These are phyloP conservation scores for Penicillium paxilli DNA, from an alignment of 495 filamentous ascomycete species.

Conservation along the genomic window DNA sequence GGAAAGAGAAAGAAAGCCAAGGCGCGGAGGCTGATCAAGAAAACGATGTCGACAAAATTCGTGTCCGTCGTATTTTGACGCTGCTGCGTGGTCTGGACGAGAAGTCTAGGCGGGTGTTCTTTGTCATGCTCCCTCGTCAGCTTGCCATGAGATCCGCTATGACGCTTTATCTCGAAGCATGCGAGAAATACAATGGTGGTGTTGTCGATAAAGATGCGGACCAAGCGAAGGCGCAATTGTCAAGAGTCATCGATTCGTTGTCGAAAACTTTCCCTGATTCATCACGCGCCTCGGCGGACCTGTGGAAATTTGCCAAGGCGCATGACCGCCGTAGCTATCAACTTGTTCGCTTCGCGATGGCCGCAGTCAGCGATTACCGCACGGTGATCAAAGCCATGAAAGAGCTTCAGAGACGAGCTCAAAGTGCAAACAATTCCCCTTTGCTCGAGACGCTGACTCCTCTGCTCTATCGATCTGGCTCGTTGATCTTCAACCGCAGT, in stretches of 20 bases:
- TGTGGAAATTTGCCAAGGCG: conserved; percentile 87
- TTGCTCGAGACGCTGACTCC: conserved; percentile 78
- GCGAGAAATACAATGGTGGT: conserved; percentile 85
- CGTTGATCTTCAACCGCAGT: conserved; percentile 88
- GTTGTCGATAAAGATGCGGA: conserved; percentile 73
- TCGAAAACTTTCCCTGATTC: conserved; percentile 74
- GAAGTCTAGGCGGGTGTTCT: conserved; percentile 82
- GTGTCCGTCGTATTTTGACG: conserved; percentile 81
- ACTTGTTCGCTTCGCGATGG: conserved; percentile 80
- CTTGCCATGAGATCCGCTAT: conserved; percentile 67
- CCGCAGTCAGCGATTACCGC: conserved; percentile 86
- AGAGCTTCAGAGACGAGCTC: conserved; percentile 81
- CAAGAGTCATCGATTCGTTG: conserved; percentile 64
- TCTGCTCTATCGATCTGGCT: conserved; percentile 79
- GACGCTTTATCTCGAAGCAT: conserved; percentile 70
- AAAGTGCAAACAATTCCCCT: conserved; percentile 57
- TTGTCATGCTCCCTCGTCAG: conserved; percentile 78
- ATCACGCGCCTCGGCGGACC: conserved; percentile 62
- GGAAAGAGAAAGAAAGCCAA: conserved; percentile 54
- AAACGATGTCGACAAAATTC: conserved; percentile 76
- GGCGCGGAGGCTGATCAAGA: conserved; percentile 47
- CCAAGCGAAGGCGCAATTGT: conserved; percentile 66
- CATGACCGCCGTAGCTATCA: conserved; percentile 92
- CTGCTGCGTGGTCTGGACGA: conserved; percentile 76
- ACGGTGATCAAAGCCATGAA: conserved; percentile 86